Evolutionary conservation across 2,329 filamentous ascomycete species (phyloP), one percentile per base, ranked within the genome.

Genomic region (Nemania sp.): DNA sequence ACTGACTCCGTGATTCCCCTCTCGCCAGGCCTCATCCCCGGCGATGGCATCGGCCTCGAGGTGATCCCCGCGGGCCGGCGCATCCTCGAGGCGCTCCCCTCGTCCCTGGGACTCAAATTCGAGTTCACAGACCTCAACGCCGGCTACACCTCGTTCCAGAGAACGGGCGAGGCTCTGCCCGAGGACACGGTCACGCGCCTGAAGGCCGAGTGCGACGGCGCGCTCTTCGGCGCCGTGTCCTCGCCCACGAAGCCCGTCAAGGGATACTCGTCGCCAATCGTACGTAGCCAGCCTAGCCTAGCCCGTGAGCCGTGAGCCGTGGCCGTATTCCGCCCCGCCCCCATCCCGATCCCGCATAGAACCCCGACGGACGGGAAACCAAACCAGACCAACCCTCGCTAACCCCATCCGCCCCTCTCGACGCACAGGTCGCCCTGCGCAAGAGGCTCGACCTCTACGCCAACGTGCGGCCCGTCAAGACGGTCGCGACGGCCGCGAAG

Each of bases 21-120:
- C n/a, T n/a, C n/a, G n/a, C n/a, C 68, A 96, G 93, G 93, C 76
- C 90, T 98, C 72, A 98, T 99, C 75, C 91, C 95, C 71, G 95
- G 95, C 74, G 95, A 99, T 80, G 95, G 95, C 78, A 99, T 99
- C 79, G 95, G 95, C 79, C 91, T 91, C 75, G 95, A 99, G 80
- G 95, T 99, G 76, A 98, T 99, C 78, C 95, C 95, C 67, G 90
- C 95, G 56, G 95, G 94, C 53, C 91, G 92, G 71, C 89, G 90
- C 66, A 83, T 98, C 69, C 90, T 99, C 73, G 94, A 99, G 81
- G 90, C 95, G 52, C 89, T 99, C 1, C 93, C 94, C 35, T 78
- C 89, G n/a, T 95, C 91, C n/a, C 81, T 97, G 49, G 90, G 90
- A 72, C 86, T 99, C 70, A 93, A 92, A 74, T 98, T 98, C 84